Base-by-base conservation (phyloP, 73 alveolate species). In the Paramecium sexaurelia region DNA sequence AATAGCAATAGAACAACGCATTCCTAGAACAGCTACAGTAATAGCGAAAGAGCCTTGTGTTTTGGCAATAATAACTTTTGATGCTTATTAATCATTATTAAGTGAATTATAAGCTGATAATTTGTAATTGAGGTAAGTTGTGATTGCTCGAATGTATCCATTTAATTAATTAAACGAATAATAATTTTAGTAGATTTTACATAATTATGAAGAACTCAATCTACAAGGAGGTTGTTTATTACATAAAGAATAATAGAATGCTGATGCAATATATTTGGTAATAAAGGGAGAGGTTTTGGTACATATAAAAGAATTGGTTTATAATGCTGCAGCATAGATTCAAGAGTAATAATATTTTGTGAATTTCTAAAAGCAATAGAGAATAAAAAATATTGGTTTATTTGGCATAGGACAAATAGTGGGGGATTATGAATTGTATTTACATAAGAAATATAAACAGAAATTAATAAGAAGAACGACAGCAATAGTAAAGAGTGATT, bases 351-450 rank as follows among this genome's bases (percentile, higher is more conserved):
- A 73, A 33, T 33, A 73, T 36, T 33, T 36, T 27, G 57, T 73
- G 7, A 61, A 61, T 61, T 61, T 61, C 11, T 61, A 61, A 17
- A 73, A 36, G 27, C 19, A 33, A 36, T 10, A 33, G 33, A 32
- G 87, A 36, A 33, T 73, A 15, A 73, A 36, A 33, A 73, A 73
- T 39, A 73, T 73, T 27, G 55, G 75, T 8, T 19, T 39, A 13
- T 78, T 24, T 78, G 90, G 90, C 4, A 22, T 3, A 45, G 90
- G 71, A 40, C 7, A 78, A 78, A 22, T 78, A n/a, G 40, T 78
- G 2, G 90, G 90, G 1, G 90, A 78, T 40, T 78, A 78, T 45
- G 90, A 78, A 78, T 71, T 35, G 36, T 78, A 29, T 43, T 29
- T 78, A 40, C n/a, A 78, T 51, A 51, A 51, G 67, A 51, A 51